Conservation (phyloP, 176 grass and related monocot species). For the Avena atlantica region DNA sequence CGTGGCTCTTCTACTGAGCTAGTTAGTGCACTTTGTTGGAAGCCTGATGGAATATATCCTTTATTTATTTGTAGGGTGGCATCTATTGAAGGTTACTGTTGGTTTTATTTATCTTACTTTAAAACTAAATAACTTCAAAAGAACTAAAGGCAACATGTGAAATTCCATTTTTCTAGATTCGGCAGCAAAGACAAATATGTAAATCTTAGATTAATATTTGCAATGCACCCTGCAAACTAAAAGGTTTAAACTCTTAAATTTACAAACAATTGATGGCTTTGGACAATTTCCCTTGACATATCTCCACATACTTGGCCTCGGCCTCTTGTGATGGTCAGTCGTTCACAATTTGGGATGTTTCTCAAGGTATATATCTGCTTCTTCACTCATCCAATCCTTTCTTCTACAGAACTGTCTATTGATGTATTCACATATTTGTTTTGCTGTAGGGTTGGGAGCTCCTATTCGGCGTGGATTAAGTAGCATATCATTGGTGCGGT, state of each 20-base stretch:
- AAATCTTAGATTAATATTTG: conserved; percentile 2
- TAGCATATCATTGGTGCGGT: conserved; percentile 75
- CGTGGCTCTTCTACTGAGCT: conserved; percentile 59
- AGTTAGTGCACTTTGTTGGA: conserved; percentile 81
- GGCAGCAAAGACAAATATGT: not conserved
- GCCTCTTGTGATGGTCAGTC: conserved; percentile 81
- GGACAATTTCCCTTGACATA: conserved; percentile 64
- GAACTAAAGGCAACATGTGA: not conserved
- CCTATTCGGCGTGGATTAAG: conserved; percentile 90
- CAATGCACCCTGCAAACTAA: not conserved
- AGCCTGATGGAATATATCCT: conserved; percentile 98
- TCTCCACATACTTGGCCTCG: conserved; percentile 87
- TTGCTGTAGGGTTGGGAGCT: conserved; percentile 69
- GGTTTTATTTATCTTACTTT: conserved; percentile 32
- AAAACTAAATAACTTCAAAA: conserved; percentile 14
- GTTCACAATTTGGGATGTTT: conserved; percentile 97
- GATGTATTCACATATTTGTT: conserved; percentile 32
- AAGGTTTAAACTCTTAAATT: conserved; percentile 32
- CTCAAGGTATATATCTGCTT: conserved; percentile 66
- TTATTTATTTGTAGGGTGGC: conserved; percentile 38
- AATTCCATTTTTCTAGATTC: not conserved
- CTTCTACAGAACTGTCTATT: conserved; percentile 1
- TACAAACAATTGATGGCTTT: conserved; percentile 26
- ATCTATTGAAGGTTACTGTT: not conserved
- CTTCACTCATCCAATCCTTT: not conserved